phyloP scores from a whole-genome alignment of 1,284 basidiomycete genomes.

The Filobasidium uniguttulatum region DNA sequence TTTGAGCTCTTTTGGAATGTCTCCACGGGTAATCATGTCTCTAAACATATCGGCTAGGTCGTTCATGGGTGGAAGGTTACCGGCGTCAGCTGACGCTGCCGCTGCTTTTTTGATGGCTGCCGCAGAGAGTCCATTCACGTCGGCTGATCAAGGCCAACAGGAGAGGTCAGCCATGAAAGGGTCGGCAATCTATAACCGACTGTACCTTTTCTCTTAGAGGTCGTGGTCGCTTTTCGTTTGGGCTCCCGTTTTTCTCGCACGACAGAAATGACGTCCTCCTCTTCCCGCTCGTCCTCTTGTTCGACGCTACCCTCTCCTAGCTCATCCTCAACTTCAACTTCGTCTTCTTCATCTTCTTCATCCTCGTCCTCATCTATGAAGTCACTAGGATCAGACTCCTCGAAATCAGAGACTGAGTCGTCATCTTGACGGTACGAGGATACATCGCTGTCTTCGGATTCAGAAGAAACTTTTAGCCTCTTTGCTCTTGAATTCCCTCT shows the following conservation, averaged over 20 bases:
- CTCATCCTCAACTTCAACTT: background rate
- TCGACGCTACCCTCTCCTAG: background rate
- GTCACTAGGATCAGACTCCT: background rate
- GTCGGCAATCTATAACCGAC: too few relatives aligned
- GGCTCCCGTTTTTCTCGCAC: background rate
- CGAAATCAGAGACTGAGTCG: constrained; percentile 1
- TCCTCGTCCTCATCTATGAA: background rate
- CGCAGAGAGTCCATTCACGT: background rate
- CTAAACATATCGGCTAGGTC: constrained; percentile 71
- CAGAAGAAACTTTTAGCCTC: too few relatives aligned
- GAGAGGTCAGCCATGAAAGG: too few relatives aligned
- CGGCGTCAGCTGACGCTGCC: constrained; percentile 11
- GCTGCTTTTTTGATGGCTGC: constrained; percentile 5
- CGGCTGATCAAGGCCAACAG: background rate
- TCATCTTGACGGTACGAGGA: background rate
- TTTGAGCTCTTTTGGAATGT: too few relatives aligned
- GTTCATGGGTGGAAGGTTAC: constrained; percentile 57
- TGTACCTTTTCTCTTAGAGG: too few relatives aligned
- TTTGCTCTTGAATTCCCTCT: too few relatives aligned
- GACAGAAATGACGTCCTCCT: background rate
- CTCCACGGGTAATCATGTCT: constrained; percentile 47
- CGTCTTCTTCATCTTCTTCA: background rate
- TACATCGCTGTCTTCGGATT: background rate
- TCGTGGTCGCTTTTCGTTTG: background rate
- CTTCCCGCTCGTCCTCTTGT: background rate